Conservation (phyloP, 495 filamentous ascomycete genomes). For the Geopyxis carbonaria region DNA sequence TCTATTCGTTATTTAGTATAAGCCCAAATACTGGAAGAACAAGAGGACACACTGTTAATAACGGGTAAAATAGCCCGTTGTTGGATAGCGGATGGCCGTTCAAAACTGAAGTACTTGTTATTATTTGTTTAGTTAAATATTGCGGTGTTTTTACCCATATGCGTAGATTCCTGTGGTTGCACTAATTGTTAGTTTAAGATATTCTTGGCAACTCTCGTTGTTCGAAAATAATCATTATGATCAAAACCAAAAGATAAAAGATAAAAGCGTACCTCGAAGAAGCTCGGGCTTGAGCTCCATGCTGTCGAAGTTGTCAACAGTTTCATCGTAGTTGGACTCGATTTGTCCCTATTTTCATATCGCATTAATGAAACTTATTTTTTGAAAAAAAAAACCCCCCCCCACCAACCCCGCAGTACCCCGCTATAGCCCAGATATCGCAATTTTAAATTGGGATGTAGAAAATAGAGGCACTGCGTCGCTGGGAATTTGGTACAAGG, state of each 20-base stretch:
- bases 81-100: conserved; percentile 97
- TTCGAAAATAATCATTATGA: too few relatives aligned
- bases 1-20: too few relatives aligned
- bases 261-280: conserved; percentile 61
- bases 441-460: conserved; percentile 3
- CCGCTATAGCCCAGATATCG: too few relatives aligned
- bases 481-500: not conserved
- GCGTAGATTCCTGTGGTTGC: conserved; percentile 70
- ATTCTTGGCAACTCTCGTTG: conserved; percentile 9
- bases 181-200: conserved; percentile 1
- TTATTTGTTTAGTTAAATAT: conserved; percentile 1
- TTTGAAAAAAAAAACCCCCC: conserved; percentile 9
- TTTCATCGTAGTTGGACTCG: conserved; percentile 99
- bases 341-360: conserved; percentile 56
- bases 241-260: conserved; percentile 4
- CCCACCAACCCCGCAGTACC: conserved; percentile 20
- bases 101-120: conserved; percentile 41
- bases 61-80: conserved; percentile 99
- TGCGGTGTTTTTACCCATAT: conserved; percentile 41
- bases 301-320: conserved; percentile 94
- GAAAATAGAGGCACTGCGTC: not conserved
- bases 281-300: conserved; percentile 95
- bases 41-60: conserved; percentile 71
- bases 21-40: not conserved
- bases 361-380: too few relatives aligned